Evolutionary conservation across 768 basidiomycete genomes (phyloP).

Genomic region (Psilocybe sp.): DNA sequence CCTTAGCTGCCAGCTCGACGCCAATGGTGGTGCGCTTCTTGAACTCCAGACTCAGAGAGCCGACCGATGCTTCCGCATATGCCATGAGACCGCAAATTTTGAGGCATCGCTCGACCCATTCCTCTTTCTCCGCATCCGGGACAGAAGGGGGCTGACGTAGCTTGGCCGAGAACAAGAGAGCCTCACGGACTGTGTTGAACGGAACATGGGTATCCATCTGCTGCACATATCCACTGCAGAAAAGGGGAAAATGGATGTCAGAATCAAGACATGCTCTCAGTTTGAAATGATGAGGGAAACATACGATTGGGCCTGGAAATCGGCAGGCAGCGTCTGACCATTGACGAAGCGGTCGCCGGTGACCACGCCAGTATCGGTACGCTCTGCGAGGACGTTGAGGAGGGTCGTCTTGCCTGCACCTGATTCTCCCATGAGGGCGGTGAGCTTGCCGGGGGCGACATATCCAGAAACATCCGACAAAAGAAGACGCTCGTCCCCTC

Average conservation of each 20-base stretch:
- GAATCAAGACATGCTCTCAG: not conserved
- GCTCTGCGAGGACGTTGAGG: conserved; percentile 55
- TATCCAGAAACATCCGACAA: conserved; percentile 76
- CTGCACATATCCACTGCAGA: conserved; percentile 68
- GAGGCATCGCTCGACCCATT: conserved; percentile 60
- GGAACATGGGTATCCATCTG: conserved; percentile 82
- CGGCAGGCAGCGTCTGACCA: conserved; percentile 46
- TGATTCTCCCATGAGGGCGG: conserved; percentile 70
- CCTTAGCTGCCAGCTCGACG: conserved; percentile 85
- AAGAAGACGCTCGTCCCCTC: conserved; percentile 43
- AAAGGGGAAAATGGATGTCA: not conserved
- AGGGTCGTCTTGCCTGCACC: conserved; percentile 57
- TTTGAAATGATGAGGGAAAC: conserved; percentile 1
- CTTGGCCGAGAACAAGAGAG: conserved; percentile 77
- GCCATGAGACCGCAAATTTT: conserved; percentile 64
- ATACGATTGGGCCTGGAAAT: conserved; percentile 64
- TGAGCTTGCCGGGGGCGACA: conserved; percentile 79
- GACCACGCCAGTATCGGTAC: conserved; percentile 45
- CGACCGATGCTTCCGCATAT: conserved; percentile 62
- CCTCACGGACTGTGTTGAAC: conserved; percentile 79
- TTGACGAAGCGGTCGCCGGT: conserved; percentile 55
- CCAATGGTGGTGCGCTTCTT: conserved; percentile 85
- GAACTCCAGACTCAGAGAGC: conserved; percentile 65
- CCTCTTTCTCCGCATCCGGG: conserved; percentile 69
- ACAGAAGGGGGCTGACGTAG: conserved; percentile 74